phyloP scores from a whole-genome alignment of 768 basidiomycete species.

The Coprinopsis marcescibilis region DNA sequence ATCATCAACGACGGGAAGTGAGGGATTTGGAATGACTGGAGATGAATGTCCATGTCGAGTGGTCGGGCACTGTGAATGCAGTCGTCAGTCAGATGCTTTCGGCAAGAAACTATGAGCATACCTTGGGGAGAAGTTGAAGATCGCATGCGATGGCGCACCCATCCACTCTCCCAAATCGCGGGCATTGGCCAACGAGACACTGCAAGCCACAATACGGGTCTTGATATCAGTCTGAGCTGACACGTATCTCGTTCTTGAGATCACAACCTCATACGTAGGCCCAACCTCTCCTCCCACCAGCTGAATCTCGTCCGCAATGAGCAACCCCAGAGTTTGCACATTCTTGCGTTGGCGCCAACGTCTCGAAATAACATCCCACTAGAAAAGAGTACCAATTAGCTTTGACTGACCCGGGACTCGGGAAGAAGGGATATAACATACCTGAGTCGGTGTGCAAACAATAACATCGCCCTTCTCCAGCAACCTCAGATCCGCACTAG shows the following conservation, averaged over 20 bases:
- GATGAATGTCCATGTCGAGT: slow-evolving; percentile 92
- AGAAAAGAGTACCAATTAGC: slow-evolving; percentile 7
- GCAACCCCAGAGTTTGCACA: slow-evolving; percentile 85
- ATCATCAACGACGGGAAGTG: slow-evolving; percentile 99
- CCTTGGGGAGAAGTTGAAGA: slow-evolving; percentile 98
- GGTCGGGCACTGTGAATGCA: slow-evolving; percentile 74
- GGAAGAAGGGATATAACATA: slow-evolving; percentile 19
- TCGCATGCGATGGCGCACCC: slow-evolving; percentile 86
- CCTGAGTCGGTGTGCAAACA: slow-evolving; percentile 89
- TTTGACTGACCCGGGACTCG: neutral
- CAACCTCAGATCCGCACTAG: slow-evolving; percentile 82
- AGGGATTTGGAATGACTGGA: slow-evolving; percentile 94
- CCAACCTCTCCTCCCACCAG: slow-evolving; percentile 93
- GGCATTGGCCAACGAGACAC: slow-evolving; percentile 93
- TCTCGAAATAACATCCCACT: slow-evolving; percentile 95
- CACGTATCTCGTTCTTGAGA: slow-evolving; percentile 95
- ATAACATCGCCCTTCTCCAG: slow-evolving; percentile 91
- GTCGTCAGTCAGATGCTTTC: neutral
- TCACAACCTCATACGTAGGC: slow-evolving; percentile 92
- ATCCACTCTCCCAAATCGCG: slow-evolving; percentile 98
- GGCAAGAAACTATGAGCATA: slow-evolving; percentile 23
- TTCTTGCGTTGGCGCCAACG: slow-evolving; percentile 97
- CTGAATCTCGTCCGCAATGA: slow-evolving; percentile 95
- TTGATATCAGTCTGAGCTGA: slow-evolving; percentile 89
- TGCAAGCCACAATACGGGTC: slow-evolving; percentile 91